These are phyloP conservation scores for Suhomyces prunicola DNA, from an alignment of 805 yeast genomes.

Conservation along the genomic window DNA sequence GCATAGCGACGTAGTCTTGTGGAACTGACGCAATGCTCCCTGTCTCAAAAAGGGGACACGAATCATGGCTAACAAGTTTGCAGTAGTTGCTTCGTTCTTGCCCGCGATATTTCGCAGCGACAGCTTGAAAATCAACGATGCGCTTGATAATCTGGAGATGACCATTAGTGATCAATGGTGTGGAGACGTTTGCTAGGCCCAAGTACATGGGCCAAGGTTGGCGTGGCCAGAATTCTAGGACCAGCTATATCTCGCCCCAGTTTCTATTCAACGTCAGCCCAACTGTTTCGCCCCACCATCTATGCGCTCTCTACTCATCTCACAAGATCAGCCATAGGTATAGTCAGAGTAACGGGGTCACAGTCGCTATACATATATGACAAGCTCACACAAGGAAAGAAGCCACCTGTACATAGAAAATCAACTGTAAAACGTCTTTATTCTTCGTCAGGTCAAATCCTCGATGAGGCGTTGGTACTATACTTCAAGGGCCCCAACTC, in stretches of 20 bases:
- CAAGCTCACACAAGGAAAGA: slow-evolving; percentile 40
- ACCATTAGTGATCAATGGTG: background rate
- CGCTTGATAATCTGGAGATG: background rate
- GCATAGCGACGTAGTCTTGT: background rate
- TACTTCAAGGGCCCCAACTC: slow-evolving; percentile 72
- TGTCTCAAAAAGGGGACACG: background rate
- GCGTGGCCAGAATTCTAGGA: background rate
- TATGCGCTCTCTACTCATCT: slow-evolving; percentile 88
- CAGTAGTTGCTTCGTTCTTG: background rate
- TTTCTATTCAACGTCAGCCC: background rate
- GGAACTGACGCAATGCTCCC: background rate
- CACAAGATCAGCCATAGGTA: slow-evolving; percentile 81
- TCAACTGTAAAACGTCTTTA: slow-evolving; percentile 61
- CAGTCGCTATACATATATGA: slow-evolving; percentile 46
- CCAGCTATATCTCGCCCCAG: background rate
- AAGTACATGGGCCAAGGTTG: background rate
- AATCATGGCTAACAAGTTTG: background rate
- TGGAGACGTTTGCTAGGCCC: background rate
- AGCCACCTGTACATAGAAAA: slow-evolving; percentile 45
- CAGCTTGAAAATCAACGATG: background rate
- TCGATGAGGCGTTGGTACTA: slow-evolving; percentile 76
- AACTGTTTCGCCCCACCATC: slow-evolving; percentile 56
- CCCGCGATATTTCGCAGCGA: background rate
- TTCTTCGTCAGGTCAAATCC: slow-evolving; percentile 38
- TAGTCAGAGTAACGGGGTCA: slow-evolving; percentile 79